These are phyloP conservation scores for Talaromyces marneffei DNA, from an alignment of 2,329 filamentous ascomycete genomes.

Conservation along the genomic window DNA sequence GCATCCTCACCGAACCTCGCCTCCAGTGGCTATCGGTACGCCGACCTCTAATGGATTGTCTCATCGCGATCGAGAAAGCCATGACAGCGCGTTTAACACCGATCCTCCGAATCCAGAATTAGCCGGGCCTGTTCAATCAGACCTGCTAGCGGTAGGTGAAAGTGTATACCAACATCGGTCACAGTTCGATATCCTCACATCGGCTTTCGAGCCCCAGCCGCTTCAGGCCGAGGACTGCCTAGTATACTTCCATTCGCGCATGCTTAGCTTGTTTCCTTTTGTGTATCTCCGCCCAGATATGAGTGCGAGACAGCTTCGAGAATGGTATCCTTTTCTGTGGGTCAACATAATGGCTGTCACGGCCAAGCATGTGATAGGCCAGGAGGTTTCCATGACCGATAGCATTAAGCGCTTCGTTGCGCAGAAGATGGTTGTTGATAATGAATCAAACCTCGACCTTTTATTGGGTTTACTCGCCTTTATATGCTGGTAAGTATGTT, in stretches of 20 bases:
- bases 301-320: constrained; percentile 1
- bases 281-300: constrained; percentile 2
- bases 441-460: neutral
- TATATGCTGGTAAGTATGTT: constrained; percentile 4
- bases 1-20: neutral
- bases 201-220: neutral
- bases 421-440: constrained; percentile 6
- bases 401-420: constrained; percentile 3
- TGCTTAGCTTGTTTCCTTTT: neutral
- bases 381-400: neutral
- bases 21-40: neutral
- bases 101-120: neutral
- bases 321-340: constrained; percentile 5
- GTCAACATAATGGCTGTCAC: constrained; percentile 7
- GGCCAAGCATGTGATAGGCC: neutral
- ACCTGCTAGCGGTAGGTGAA: neutral
- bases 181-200: neutral
- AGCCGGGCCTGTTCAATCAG: neutral
- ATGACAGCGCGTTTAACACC: neutral
- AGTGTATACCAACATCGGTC: neutral
- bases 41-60: neutral
- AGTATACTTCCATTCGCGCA: neutral
- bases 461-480: constrained; percentile 3
- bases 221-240: constrained; percentile 7
- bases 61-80: neutral